phyloP scores from a whole-genome alignment of 2,329 filamentous ascomycete species.

The Helotiales sp. region DNA sequence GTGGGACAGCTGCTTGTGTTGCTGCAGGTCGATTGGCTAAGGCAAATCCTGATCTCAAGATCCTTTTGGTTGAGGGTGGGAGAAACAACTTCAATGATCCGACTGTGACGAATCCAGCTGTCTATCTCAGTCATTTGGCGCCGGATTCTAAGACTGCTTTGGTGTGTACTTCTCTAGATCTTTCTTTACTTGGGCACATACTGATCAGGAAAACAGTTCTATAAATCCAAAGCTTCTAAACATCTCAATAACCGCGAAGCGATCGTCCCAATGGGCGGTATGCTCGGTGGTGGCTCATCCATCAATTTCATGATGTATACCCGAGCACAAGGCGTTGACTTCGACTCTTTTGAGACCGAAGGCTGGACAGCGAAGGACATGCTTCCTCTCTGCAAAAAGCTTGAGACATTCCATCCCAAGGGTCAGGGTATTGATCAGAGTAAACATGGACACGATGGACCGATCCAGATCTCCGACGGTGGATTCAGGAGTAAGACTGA shows the following conservation, averaged over 20 bases:
- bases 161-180: slow-evolving; percentile 13
- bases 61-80: slow-evolving; percentile 55
- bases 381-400: slow-evolving; percentile 53
- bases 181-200: neutral
- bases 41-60: slow-evolving; percentile 48
- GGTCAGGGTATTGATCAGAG: slow-evolving; percentile 22
- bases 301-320: slow-evolving; percentile 60
- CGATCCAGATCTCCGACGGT: slow-evolving; percentile 54
- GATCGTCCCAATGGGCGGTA: slow-evolving; percentile 43
- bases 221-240: slow-evolving; percentile 46
- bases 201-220: slow-evolving; percentile 43
- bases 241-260: slow-evolving; percentile 47
- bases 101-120: slow-evolving; percentile 50
- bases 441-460: slow-evolving; percentile 54
- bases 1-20: slow-evolving; percentile 49
- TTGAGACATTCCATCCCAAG: slow-evolving; percentile 52
- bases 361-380: slow-evolving; percentile 55
- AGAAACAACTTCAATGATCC: slow-evolving; percentile 52
- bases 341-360: slow-evolving; percentile 38
- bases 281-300: slow-evolving; percentile 62
- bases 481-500: slow-evolving; percentile 45
- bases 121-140: slow-evolving; percentile 48
- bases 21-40: slow-evolving; percentile 51
- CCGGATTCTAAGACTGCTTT: slow-evolving; percentile 49
- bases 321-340: slow-evolving; percentile 46